Base-by-base conservation (phyloP, 306 rosid genomes). In the Vachellia collinsii region DNA sequence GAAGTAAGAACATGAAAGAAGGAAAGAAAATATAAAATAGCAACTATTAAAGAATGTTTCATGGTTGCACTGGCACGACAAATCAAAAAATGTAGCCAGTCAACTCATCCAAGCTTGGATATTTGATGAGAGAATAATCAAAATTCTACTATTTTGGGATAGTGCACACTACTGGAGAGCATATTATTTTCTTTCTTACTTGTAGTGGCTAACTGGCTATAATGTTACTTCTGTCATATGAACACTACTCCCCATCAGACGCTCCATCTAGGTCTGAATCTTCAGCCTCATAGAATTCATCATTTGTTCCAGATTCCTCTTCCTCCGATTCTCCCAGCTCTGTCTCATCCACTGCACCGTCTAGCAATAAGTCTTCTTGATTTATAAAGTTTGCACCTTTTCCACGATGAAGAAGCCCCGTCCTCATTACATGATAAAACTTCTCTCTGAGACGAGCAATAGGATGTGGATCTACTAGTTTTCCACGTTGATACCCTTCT, bases 401-500 rank as follows among this genome's bases (percentile, higher is more conserved):
- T 39, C 86, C 78, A 1, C 96, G 92, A 77, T 88, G 89, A 41
- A 89, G 88, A 67, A 95, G 91, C 73, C 98, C 98, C 0, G 96
- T 93, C 83, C 90, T 88, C 99, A 95, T 93, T 1, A 93, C 91
- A 80, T 90, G 93, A 85, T 90, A 89, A 76, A 95, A 89, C 78
- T 91, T 95, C 68, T 89, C 92, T 58, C 96, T 86, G 38, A 86
- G 85, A 20, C 72, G 87, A 7, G 86, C 86, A 77, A 95, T 88
- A 19, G 97, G 99, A 81, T 91, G 97, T 1, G 93, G 90, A 36
- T 93, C 86, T 70, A 95, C 90, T 8, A 95, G 72, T 51, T 90
- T 91, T 11, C 97, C 99, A 62, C 97, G 86, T 6, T 82, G 87
- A 85, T 90, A 93, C 34, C 94, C 97, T 87, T 95, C 99, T 77